Evolutionary conservation across 176 grass and related monocot species (phyloP), one percentile per base, ranked within the genome.

Genomic region (Oryza officinalis): DNA sequence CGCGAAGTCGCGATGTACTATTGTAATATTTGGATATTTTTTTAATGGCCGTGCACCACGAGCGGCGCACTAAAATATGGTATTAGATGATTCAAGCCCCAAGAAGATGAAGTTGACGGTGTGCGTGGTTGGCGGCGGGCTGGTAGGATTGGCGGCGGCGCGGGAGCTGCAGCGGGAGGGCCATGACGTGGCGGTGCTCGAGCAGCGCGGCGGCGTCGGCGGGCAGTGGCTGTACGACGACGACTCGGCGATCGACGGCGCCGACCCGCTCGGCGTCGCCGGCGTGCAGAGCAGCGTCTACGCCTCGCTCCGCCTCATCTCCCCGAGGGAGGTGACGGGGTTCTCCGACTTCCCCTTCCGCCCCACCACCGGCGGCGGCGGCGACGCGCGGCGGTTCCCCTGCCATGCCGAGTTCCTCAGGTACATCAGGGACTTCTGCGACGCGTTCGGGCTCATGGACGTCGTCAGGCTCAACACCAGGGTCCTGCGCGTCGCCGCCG

Each of bases 341-440:
- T 84, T 88, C 65, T 35, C 75, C 10, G 87, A 84, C 76, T 84
- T 83, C 76, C 87, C 74, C 3, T 88, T 88, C 50, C 17, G 23
- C 4, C 17, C 81, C 27, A 73, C 33, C 44, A 3, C 27, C 38
- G 4, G 3, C 31, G 32, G 4, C 32, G 65, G 23, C 8, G 45
- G 81, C 43, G 87, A 84, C 49, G 5, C 26, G 15, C 75, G 86
- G 26, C 54, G 47, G 0, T 89, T 76, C 17, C 87, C 87, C 3
- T 20, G 76, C 22, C 87, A 85, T 28, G 28, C 77, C 47, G 87
- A 89, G 17, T 80, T 68, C 22, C 66, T 68, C 22, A 28, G 27
- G 27, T 89, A 84, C 65, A 45, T 89, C 22, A 61, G 52, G 81
- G 81, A 79, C 40, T 89, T 89, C 77, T 73, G 76, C 31, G 12